Conservation (phyloP, 257 asterid genomes). For the Forsythia viridissima region DNA sequence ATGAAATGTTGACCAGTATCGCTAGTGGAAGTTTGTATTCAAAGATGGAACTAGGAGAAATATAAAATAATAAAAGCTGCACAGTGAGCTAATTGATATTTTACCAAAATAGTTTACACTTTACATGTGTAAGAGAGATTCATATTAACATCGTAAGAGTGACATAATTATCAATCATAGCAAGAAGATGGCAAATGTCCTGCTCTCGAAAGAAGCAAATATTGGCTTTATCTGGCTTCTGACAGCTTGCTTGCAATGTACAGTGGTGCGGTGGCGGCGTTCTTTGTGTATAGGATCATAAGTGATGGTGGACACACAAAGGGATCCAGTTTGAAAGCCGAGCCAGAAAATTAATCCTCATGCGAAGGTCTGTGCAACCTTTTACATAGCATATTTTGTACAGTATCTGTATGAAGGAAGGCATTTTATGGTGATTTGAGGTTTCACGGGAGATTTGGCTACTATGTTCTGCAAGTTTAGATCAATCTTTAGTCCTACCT, state of each 20-base stretch:
- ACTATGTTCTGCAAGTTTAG: not conserved
- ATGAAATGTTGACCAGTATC: not conserved
- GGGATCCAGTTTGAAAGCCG: constrained; percentile 40
- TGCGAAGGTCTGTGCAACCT: not conserved
- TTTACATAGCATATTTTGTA: not conserved
- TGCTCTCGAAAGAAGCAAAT: not conserved
- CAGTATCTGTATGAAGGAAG: not conserved
- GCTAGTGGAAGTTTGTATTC: not conserved
- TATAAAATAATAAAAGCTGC: not conserved
- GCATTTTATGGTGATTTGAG: not conserved
- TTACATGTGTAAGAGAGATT: not conserved
- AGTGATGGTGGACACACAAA: constrained; percentile 57
- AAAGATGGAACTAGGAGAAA: not conserved
- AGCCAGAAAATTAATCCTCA: constrained; percentile 39
- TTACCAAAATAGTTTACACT: not conserved
- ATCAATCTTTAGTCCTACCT: too few relatives aligned
- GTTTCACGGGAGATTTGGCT: not conserved
- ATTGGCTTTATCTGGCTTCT: constrained; percentile 3
- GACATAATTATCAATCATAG: not conserved
- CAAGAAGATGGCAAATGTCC: not conserved
- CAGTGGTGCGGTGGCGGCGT: constrained; percentile 84
- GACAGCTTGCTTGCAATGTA: constrained; percentile 29
- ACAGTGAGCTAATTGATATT: not conserved
- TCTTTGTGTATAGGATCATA: constrained; percentile 71
- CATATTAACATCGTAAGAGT: not conserved